Base-by-base conservation (phyloP, 306 rosid genomes). In the Benincasa hispida region DNA sequence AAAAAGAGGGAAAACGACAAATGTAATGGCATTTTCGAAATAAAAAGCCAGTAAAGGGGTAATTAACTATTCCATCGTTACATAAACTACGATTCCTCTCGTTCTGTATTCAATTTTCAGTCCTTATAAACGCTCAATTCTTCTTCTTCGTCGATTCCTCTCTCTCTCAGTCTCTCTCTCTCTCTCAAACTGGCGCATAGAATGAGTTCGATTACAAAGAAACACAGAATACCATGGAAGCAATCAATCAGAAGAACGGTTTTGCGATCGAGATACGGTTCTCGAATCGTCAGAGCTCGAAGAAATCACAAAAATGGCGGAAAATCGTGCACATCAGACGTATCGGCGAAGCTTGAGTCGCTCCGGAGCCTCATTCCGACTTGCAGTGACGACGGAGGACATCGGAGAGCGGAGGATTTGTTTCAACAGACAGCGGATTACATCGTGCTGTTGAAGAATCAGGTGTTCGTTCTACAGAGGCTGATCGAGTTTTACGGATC, bases 341-440 rank as follows among this genome's bases (percentile, higher is more conserved):
- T 93, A 12, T 86, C 92, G 0, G 80, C 79, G 32, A 93, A 87
- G 78, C 72, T 93, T 68, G 83, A 85, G 58, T 87, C 88, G 2
- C 85, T 93, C 45, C 89, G 86, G 86, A 88, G 66, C 42, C 88
- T 93, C 59, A 90, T 93, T 76, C 96, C 97, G 18, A 6, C 86
- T 19, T 77, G 70, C 21, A 63, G 22, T 6, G 34, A 56, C 15
- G 48, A 45, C 17, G 57, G 77, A 35, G 21, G 88, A 87, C 17
- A 68, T 11, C 14, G 81, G 83, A 48, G 88, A 77, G 70, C 93
- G 8, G 97, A 94, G 42, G 83, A 81, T 13, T 76, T 94, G 87
- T 90, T 91, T 62, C 77, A 89, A 75, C 89, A 91, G 79, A 90
- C 98, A 13, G 98, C 98, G 15, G 95, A 93, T 53, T 94, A 91